Conservation (phyloP, 306 rosid genomes). For the Rosa persica region DNA sequence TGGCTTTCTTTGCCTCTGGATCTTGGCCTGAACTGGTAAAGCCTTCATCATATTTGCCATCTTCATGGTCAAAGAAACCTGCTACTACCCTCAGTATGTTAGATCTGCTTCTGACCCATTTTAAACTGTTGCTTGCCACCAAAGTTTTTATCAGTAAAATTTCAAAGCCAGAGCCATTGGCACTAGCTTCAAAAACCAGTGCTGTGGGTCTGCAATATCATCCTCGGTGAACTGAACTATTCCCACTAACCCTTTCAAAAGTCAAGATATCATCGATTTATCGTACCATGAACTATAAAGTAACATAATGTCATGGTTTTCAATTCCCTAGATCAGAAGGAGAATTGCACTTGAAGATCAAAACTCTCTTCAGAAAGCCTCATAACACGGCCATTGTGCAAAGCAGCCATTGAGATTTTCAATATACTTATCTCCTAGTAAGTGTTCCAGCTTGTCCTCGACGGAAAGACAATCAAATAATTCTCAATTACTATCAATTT, state of each 20-base stretch:
- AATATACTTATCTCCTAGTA: background rate
- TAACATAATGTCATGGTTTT: background rate
- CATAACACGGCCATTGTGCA: background rate
- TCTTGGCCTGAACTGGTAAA: too few relatives aligned
- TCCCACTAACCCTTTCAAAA: background rate
- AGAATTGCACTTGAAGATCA: background rate
- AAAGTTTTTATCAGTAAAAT: background rate
- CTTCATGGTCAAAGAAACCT: conserved; percentile 7
- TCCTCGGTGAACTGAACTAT: background rate
- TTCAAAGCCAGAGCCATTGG: background rate
- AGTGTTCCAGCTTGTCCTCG: background rate
- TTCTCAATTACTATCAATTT: too few relatives aligned
- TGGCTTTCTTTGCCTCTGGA: conserved; percentile 7
- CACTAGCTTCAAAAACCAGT: conserved; percentile 4
- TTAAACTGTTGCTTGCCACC: background rate
- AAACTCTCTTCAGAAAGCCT: background rate
- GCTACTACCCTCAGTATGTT: background rate
- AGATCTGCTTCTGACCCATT: conserved; percentile 9
- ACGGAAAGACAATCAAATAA: background rate
- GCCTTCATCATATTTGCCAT: background rate
- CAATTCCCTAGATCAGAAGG: background rate
- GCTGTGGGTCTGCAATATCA: background rate
- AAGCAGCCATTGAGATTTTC: background rate
- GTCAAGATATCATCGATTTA: background rate
- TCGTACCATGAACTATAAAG: background rate